Base-by-base conservation (phyloP, 345 rosid species). In the Populus deltoides region DNA sequence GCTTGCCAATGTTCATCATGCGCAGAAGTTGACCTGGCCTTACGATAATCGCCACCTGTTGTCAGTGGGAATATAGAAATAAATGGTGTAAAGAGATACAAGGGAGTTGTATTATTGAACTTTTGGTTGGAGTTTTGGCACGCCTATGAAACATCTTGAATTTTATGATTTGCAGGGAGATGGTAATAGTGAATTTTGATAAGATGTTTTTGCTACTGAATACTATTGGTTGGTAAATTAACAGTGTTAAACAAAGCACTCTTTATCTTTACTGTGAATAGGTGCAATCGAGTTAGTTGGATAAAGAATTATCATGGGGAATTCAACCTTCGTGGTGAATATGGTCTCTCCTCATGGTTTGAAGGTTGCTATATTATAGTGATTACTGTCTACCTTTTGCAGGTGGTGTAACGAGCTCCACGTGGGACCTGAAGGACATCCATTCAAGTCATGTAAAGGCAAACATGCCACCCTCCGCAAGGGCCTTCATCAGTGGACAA, bases 401-500 rank as follows among this genome's bases (percentile, higher is more conserved):
- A 96, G 98, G 77, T 92, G 86, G 88, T 96, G 99, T 70, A 83
- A 83, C 78, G 99, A 96, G 86, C 90, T 96, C 78, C 98, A 93
- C 38, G 99, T 96, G 73, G 99, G 99, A 82, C 90, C 89, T 62
- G 86, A 70, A 24, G 98, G 94, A 27, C 99, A 92, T 86, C 93
- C 97, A 25, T 96, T 96, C 90, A 96, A 89, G 86, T 91, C 99
- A 43, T 95, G 99, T 82, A 91, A 81, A 90, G 98, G 98, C 57
- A 85, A 87, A 11, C 55, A 61, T 73, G 82, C 96, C 72, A 75
- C 93, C 8, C 59, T 85, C 18, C 94, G 98, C 66, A 95, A 88
- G 84, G 97, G 99, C 49, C 89, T 51, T 66, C 99, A 93, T 72
- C 90, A 87, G 47, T 93, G 98, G 99, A 90, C 94, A 24, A 81